phyloP scores from a whole-genome alignment of 2,329 filamentous ascomycete genomes.

The Pseudogymnoascus sp. region DNA sequence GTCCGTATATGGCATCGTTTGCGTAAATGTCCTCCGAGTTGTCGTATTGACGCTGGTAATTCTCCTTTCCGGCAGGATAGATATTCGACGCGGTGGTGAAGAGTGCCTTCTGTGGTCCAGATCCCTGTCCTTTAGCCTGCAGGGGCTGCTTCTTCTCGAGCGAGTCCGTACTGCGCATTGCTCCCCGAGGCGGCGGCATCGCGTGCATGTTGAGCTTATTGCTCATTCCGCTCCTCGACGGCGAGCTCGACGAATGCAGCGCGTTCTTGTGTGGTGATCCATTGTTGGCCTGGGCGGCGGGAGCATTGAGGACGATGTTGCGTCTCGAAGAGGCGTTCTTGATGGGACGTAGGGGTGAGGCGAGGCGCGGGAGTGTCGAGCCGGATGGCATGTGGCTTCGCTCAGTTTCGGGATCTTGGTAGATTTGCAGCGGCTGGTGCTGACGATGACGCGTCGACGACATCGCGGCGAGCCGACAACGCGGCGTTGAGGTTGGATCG shows the following conservation, averaged over 20 bases:
- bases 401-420: constrained; percentile 44
- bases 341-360: constrained; percentile 33
- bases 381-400: constrained; percentile 25
- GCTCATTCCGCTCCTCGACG: constrained; percentile 46
- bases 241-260: constrained; percentile 47
- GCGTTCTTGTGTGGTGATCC: constrained; percentile 62
- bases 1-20: constrained; percentile 41
- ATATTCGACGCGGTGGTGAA: constrained; percentile 33
- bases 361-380: background rate
- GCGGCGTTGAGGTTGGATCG: background rate
- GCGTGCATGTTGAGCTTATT: constrained; percentile 58
- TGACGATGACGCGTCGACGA: constrained; percentile 44
- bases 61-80: constrained; percentile 44
- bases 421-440: constrained; percentile 47
- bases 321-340: constrained; percentile 36
- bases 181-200: constrained; percentile 55
- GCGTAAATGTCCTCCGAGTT: constrained; percentile 13
- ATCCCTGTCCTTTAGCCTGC: constrained; percentile 36
- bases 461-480: constrained; percentile 29
- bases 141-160: constrained; percentile 51
- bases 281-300: constrained; percentile 38
- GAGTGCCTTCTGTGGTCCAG: constrained; percentile 43
- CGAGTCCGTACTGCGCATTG: constrained; percentile 53
- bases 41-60: constrained; percentile 32
- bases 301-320: constrained; percentile 60